Evolutionary conservation across 306 rosid genomes (phyloP), one percentile per base, ranked within the genome.

Genomic region (Prosopis cineraria): DNA sequence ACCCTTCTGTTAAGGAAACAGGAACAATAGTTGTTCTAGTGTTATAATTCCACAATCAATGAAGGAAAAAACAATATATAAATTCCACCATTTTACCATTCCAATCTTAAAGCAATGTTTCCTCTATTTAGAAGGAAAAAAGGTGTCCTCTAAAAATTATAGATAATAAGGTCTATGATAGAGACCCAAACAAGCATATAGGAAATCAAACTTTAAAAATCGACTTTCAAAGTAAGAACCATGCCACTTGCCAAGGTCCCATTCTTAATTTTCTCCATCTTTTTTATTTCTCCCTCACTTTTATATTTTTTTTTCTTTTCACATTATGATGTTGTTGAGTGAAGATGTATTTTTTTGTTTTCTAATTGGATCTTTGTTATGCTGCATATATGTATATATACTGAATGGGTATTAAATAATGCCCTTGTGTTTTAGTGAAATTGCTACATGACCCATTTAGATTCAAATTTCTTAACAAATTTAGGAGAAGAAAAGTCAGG

Each of bases 1-100:
- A n/a, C 88, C 85, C 83, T 84, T 92, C 97, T 90, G 87, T 78
- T 33, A 68, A 79, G 65, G 45, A 62, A 76, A 74, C 30, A 55
- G 41, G 55, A 72, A 39, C 71, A 68, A 10, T 17, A 67, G 75
- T 53, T 44, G 68, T 68, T 56, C 63, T 60, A 75, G 70, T 48
- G 33, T 37, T 58, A 10, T 59, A 8, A 55, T 58, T 53, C 70
- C 52, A 63, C 11, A 62, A 67, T 27, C 53, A 58, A 27, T 37
- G 39, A 13, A 48, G 55, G 60, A 44, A 73, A 73, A 43, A 29
- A 88, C 27, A 56, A 78, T 33, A 69, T 27, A 39, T 52, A 50
- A 47, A 52, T 66, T 41, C 27, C 44, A 66, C 50, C 53, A 76
- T 71, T 65, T 60, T 69, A 75, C 39, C 31, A 47, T 72, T 43